Conservation (phyloP, 2,329 filamentous ascomycete genomes). For the Orbilia blumenaviensis region DNA sequence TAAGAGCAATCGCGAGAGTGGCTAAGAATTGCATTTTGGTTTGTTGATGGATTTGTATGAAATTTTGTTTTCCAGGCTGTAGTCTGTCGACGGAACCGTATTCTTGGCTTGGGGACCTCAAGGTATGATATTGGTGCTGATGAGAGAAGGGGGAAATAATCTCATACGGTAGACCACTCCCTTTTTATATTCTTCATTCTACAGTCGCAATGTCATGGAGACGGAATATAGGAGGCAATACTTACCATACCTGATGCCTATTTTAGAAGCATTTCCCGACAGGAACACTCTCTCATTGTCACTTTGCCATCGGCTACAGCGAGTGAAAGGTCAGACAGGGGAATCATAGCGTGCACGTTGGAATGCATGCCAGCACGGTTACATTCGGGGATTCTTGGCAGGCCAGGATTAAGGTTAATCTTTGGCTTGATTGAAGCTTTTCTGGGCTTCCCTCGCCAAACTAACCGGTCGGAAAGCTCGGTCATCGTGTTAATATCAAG, state of each 20-base stretch:
- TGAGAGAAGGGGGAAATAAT: too few species aligned
- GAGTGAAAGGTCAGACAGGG: background rate
- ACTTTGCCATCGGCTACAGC: background rate
- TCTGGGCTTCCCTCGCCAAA: background rate
- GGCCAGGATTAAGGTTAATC: too few species aligned
- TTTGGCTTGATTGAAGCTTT: background rate
- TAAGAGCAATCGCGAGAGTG: slow-evolving; percentile 22
- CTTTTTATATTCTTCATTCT: too few species aligned
- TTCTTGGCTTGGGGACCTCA: background rate
- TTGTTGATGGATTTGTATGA: background rate
- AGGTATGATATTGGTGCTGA: background rate
- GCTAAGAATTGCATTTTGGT: slow-evolving; percentile 31
- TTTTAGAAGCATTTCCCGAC: background rate
- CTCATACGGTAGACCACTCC: too few species aligned
- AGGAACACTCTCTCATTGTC: background rate
- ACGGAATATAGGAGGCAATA: too few species aligned
- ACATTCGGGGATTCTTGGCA: slow-evolving; percentile 4
- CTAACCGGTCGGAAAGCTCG: background rate
- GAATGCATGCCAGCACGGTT: background rate
- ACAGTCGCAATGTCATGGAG: too few species aligned
- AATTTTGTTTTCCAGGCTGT: background rate
- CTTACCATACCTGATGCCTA: too few species aligned
- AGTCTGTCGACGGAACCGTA: background rate
- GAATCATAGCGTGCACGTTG: background rate
- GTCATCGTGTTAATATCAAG: background rate